Base-by-base conservation (phyloP, 2,329 filamentous ascomycete genomes). In the Teratosphaeria zuluensis region DNA sequence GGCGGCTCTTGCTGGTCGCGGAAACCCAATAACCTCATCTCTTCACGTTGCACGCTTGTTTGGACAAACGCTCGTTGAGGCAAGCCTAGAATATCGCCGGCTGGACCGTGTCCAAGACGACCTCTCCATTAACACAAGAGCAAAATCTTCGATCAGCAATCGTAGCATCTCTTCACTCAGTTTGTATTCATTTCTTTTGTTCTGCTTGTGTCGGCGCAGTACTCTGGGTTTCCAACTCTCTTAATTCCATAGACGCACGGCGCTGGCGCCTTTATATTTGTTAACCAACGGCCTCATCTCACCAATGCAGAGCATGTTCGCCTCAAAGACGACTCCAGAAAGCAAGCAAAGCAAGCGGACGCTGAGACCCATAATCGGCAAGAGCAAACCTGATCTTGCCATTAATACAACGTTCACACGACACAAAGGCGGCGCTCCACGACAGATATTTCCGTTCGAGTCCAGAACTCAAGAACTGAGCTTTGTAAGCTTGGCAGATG, bases 351-450 rank as follows among this genome's bases (percentile, higher is more conserved):
- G 55, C 30, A 56, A 56, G 51, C 56, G 33, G 24, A 24, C 30
- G 16, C 53, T 56, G 52, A 60, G 48, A 30, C 56, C 53, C 12
- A n/a, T 58, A 24, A 21, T n/a, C 12, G 31, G 46, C 24, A 62
- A 35, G 53, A 46, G 46, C 33, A 62, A 58, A 33, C 58, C 62
- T 2, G 59, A 62, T 35, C 58, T 67, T 16, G 61, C 61, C 14
- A 71, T 90, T 21, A 84, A 89, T 63, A 91, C 88, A 1, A 85
- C 86, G 68, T 86, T 89, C 76, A 76, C 83, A 33, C 68, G 71
- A 46, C 75, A 77, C 56, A 66, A 65, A 64, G 74, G 68, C 53
- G 61, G 76, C 72, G 61, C 77, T 77, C 69, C 81, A 70, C 63
- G 78, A 68, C 69, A 78, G 72, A 68, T 76, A 12, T 74, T 73